Evolutionary conservation across 179 eudicot genomes (phyloP), one percentile per base, ranked within the genome.

Genomic region (Heliamphora pulchella): DNA sequence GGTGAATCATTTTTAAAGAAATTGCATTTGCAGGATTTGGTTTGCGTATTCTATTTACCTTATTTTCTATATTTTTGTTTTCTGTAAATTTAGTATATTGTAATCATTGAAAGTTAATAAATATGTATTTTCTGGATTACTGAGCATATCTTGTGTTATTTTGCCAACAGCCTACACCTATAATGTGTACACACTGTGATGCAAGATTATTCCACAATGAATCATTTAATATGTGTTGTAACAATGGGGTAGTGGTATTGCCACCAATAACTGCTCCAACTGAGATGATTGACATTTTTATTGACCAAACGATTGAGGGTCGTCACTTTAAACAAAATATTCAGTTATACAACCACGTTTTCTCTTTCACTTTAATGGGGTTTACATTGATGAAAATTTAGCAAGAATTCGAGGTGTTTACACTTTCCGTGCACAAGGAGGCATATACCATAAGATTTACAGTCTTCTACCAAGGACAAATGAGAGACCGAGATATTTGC

Each of bases 381-480:
- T 58, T 0, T 17, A 58, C 4, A 4, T 14, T 14, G 62, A 58
- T 3, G 3, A 58, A 58, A 15, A 58, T 1, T 58, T 58, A 4
- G 62, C 62, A 1, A 3, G 62, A 2, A 15, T 18, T 1, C 1
- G 62, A 17, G 62, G 9, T 48, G 3, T 74, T n/a, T 74, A 18
- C n/a, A 74, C 64, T 51, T 74, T 74, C 55, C 64, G 64, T 7
- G 65, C 64, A 74, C 65, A 74, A 74, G 63, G 64, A 1, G 48
- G 20, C 2, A 74, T 54, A 22, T 74, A 57, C 31, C 77, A 55
- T 39, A 58, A 58, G 62, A 58, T 58, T 58, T 2, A 14, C 8
- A 54, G 14, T 54, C 58, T 54, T 8, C 0, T 54, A 8, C 11
- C 8, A 6, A 10, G 15, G 14, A 3, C n/a, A 58, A 14, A 4